Base-by-base conservation (phyloP, 805 yeast species). In the Nakazawaea pomicola region DNA sequence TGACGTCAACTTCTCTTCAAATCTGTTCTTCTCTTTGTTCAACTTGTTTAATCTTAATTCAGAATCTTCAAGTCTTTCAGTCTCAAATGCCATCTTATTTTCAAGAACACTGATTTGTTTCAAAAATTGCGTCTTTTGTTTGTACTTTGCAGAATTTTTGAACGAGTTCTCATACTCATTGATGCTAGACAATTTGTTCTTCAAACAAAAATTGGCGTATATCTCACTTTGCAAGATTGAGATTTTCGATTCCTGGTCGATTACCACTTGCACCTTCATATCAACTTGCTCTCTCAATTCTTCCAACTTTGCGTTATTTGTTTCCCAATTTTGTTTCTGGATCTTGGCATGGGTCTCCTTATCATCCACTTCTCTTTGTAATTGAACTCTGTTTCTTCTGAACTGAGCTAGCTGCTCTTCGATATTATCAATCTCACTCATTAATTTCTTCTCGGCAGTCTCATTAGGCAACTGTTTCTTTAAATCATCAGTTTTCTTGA, bases 131-230 rank as follows among this genome's bases (percentile, higher is more conserved):
- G 83, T 68, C 33, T 79, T 65, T 53, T 83, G 87, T 45, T 75
- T 77, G 1, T 80, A 67, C 39, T 76, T 75, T 24, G 68, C 67
- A 53, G 84, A 67, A 37, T 74, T 53, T 4, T 72, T 60, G 4
- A 75, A 64, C 5, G 91, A 90, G 41, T 81, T 84, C 56, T 89
- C 96, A 55, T 83, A 89, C 25, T 82, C 88, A 35, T 70, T 66
- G 29, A 88, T 76, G 46, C 59, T 60, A 6, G 25, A 3, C 50
- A 87, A 76, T 0, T 78, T 77, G 39, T 80, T 61, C 42, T 60
- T 65, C 1, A 54, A 41, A 43, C 90, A 81, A 54, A 89, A 84
- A 0, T 58, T 69, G 8, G 55, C 36, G 53, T 78, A 84, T 4
- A 79, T 59, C 3, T 56, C 54, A 2, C 59, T 48, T 47, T 78